Conservation (phyloP, 208 protist genomes). For the Leishmania tropica region DNA sequence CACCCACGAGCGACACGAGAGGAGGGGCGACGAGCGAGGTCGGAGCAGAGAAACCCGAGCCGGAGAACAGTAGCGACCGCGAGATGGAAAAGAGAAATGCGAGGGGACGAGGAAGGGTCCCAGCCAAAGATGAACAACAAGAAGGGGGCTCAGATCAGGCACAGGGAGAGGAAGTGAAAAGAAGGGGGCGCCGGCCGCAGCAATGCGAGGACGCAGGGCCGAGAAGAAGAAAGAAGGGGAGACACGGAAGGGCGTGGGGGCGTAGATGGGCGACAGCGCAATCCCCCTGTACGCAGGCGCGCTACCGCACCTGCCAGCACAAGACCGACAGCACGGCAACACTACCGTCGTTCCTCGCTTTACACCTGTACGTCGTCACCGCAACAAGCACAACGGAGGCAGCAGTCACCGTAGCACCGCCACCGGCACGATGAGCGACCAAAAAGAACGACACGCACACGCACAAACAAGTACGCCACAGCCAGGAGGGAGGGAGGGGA, state of each 20-base stretch:
- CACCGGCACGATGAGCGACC: background rate
- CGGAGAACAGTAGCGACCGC: background rate
- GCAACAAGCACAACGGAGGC: background rate
- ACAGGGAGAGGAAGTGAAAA: constrained; percentile 3
- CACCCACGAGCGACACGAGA: background rate
- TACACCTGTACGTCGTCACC: background rate
- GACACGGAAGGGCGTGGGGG: background rate
- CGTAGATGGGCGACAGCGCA: background rate
- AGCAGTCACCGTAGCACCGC: background rate
- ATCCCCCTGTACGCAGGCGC: background rate
- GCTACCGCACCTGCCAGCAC: background rate
- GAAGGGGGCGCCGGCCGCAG: background rate
- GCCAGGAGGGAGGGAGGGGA: background rate
- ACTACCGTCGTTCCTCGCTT: background rate
- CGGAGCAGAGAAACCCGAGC: constrained; percentile 8
- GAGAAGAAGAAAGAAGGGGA: background rate
- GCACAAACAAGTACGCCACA: background rate
- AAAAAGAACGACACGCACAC: background rate
- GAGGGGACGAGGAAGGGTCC: background rate
- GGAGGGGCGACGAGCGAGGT: background rate
- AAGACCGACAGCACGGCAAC: background rate
- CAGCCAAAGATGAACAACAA: background rate
- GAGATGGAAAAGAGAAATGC: background rate
- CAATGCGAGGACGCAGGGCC: background rate
- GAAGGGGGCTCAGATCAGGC: constrained; percentile 4